Percentiles rank a stretch among this genome's conserved stretches.
phyloP scores from a whole-genome alignment of 1,139 yeast species.

The Blastobotrys arbuscula region DNA sequence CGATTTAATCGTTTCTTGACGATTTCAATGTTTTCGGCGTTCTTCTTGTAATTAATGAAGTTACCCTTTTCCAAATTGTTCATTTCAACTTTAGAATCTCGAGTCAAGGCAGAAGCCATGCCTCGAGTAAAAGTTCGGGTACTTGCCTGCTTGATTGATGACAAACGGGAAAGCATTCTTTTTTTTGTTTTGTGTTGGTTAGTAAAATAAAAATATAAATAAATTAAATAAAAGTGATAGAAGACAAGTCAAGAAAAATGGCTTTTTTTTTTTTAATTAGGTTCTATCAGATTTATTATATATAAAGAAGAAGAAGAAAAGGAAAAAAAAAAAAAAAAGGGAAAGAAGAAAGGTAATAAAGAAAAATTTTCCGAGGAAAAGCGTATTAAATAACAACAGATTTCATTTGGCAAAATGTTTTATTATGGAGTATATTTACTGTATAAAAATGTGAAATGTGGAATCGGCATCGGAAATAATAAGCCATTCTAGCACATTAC shows the following conservation, averaged over 20 bases:
- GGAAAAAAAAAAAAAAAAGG: slow-evolving; percentile 1
- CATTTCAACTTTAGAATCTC: slow-evolving; percentile 89
- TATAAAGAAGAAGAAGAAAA: slow-evolving; percentile 5
- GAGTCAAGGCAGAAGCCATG: slow-evolving; percentile 54
- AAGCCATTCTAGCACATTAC: not conserved
- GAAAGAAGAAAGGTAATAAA: slow-evolving; percentile 6
- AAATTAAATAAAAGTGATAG: not conserved
- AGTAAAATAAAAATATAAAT: slow-evolving; percentile 2
- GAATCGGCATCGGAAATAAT: not conserved
- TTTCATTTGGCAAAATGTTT: not conserved
- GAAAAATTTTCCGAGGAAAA: not conserved
- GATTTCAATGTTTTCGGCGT: slow-evolving; percentile 71
- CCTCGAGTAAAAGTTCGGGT: slow-evolving; percentile 11
- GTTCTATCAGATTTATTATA: not conserved
- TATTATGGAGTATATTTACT: not conserved
- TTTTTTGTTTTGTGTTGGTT: not conserved
- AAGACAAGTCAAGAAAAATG: not conserved
- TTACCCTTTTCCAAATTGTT: slow-evolving; percentile 84
- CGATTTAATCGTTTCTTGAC: slow-evolving; percentile 84
- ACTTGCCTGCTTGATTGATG: slow-evolving; percentile 15
- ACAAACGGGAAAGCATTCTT: slow-evolving; percentile 19
- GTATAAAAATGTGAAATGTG: too few species aligned
- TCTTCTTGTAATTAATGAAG: slow-evolving; percentile 46
- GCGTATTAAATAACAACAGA: not conserved
- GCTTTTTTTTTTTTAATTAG: not conserved